These are phyloP conservation scores for Schwanniomyces occidentalis DNA, from an alignment of 805 yeast species.

Conservation along the genomic window DNA sequence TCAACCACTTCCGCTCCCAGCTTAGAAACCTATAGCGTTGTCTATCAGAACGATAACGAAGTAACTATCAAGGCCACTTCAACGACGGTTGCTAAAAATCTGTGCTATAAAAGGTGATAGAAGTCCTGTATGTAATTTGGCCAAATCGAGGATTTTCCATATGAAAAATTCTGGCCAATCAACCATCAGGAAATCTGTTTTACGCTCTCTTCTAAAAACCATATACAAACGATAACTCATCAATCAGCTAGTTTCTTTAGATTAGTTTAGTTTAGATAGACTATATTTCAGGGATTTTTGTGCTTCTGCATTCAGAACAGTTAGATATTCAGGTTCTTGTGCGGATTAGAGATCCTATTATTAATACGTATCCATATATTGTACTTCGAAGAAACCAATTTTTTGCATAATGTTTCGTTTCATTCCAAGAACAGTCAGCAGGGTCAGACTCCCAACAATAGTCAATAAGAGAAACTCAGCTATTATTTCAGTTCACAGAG, in stretches of 20 bases:
- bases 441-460: slow-evolving; percentile 2
- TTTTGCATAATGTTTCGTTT: slow-evolving; percentile 8
- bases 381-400: too few species aligned
- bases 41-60: slow-evolving; percentile 9
- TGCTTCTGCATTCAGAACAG: too few species aligned
- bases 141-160: too few species aligned
- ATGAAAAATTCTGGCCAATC: slow-evolving; percentile 7
- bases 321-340: too few species aligned
- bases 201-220: slow-evolving; percentile 7
- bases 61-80: slow-evolving; percentile 1
- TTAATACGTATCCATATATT: too few species aligned
- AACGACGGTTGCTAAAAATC: background rate
- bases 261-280: slow-evolving; percentile 1
- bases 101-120: too few species aligned
- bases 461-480: slow-evolving; percentile 33
- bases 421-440: slow-evolving; percentile 5
- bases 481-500: slow-evolving; percentile 67
- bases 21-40: slow-evolving; percentile 10
- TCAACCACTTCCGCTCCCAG: slow-evolving; percentile 12
- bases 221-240: background rate
- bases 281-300: too few species aligned
- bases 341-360: too few species aligned
- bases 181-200: slow-evolving; percentile 7
- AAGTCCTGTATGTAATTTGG: too few species aligned
- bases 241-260: background rate